phyloP scores from a whole-genome alignment of 352 stramenopile genomes.

The Phytophthora pinifolia region DNA sequence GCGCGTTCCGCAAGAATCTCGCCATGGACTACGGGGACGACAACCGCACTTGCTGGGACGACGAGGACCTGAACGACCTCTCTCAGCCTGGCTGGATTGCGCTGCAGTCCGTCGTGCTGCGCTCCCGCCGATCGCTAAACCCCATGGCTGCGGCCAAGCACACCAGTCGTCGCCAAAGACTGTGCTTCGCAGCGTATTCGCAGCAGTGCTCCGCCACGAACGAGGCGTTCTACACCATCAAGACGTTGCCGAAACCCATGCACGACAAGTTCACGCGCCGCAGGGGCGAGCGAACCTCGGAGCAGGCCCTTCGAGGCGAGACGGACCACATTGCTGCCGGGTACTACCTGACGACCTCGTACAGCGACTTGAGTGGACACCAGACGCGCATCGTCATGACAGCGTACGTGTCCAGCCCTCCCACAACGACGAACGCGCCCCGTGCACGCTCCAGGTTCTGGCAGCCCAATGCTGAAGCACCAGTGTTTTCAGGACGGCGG shows the following conservation, averaged over 20 bases:
- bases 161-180: slow-evolving; percentile 42
- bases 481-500: slow-evolving; percentile 6
- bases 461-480: slow-evolving; percentile 1
- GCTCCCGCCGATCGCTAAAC: slow-evolving; percentile 37
- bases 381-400: slow-evolving; percentile 61
- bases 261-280: slow-evolving; percentile 35
- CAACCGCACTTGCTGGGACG: slow-evolving; percentile 19
- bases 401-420: slow-evolving; percentile 44
- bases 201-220: slow-evolving; percentile 37
- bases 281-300: slow-evolving; percentile 7
- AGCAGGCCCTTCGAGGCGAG: slow-evolving; percentile 32
- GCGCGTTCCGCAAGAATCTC: slow-evolving; percentile 33
- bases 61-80: slow-evolving; percentile 34
- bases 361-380: slow-evolving; percentile 49
- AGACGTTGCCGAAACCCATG: slow-evolving; percentile 51
- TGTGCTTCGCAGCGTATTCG: slow-evolving; percentile 65
- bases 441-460: slow-evolving; percentile 18
- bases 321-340: slow-evolving; percentile 66
- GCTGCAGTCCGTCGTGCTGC: slow-evolving; percentile 52
- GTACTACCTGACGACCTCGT: slow-evolving; percentile 55
- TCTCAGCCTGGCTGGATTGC: slow-evolving; percentile 39
- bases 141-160: slow-evolving; percentile 34
- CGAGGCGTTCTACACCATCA: slow-evolving; percentile 68
- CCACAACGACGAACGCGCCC: neutral
- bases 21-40: slow-evolving; percentile 21